Evolutionary conservation across 164 flowering plant species (phyloP).

Genomic region (Pachysandra terminalis): DNA sequence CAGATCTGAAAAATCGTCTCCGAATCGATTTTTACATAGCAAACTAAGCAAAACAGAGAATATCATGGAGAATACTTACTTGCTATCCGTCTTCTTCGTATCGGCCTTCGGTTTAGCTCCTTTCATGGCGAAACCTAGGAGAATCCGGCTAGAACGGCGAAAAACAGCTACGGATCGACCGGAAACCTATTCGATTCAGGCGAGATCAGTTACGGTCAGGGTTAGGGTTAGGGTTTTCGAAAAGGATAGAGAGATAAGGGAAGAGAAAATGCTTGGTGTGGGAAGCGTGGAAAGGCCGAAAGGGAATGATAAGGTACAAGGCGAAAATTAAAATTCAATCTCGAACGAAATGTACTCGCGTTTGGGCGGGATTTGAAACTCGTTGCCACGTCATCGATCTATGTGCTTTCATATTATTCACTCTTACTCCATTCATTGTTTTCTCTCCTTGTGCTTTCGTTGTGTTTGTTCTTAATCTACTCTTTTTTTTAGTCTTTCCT

Average conservation of each 20-base stretch:
- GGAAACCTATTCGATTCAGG: too few relatives aligned
- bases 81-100: conserved; percentile 18
- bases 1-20: not conserved
- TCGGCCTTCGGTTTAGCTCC: conserved; percentile 40
- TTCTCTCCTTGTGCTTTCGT: conserved; percentile 9
- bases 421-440: not conserved
- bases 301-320: conserved; percentile 6
- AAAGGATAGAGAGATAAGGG: not conserved
- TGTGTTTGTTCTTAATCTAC: conserved; percentile 3
- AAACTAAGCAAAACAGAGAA: too few relatives aligned
- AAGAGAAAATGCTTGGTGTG: conserved; percentile 2
- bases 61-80: not conserved
- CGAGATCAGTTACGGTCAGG: conserved; percentile 5
- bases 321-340: conserved; percentile 22
- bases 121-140: conserved; percentile 41
- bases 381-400: conserved; percentile 44
- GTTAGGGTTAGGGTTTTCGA: too few relatives aligned
- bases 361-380: conserved; percentile 54
- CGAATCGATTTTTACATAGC: too few relatives aligned
- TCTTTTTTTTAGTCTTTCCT: too few relatives aligned
- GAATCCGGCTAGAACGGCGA: conserved; percentile 15
- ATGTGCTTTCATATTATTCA: conserved; percentile 9
- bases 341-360: conserved; percentile 25
- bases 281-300: conserved; percentile 5
- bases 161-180: conserved; percentile 13